These are phyloP conservation scores for Paraphaeosphaeria minitans DNA, from an alignment of 2,329 filamentous ascomycete species.

Conservation along the genomic window DNA sequence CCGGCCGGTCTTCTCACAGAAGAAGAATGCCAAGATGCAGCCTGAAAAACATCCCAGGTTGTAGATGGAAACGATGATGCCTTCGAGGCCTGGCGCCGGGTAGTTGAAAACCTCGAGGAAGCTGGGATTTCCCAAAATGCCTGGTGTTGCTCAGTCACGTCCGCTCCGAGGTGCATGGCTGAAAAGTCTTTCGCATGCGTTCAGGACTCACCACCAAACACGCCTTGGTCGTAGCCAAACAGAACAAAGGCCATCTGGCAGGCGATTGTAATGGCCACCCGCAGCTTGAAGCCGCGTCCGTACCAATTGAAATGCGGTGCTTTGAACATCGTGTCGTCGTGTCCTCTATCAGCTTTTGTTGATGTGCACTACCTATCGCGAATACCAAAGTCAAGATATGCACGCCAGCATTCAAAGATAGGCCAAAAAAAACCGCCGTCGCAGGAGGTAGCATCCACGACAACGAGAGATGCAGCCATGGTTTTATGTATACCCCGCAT, in stretches of 20 bases:
- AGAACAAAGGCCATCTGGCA: slow-evolving; percentile 40
- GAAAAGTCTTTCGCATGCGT: too few species aligned
- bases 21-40: slow-evolving; percentile 46
- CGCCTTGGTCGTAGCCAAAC: slow-evolving; percentile 47
- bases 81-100: slow-evolving; percentile 45
- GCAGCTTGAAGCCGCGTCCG: slow-evolving; percentile 33
- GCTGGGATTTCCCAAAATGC: slow-evolving; percentile 48
- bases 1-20: slow-evolving; percentile 45
- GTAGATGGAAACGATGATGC: slow-evolving; percentile 52
- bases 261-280: slow-evolving; percentile 35
- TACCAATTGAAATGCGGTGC: slow-evolving; percentile 34
- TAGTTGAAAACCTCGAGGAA: slow-evolving; percentile 49
- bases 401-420: neutral
- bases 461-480: neutral
- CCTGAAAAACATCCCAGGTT: slow-evolving; percentile 48
- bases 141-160: neutral
- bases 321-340: slow-evolving; percentile 21
- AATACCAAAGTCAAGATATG: neutral
- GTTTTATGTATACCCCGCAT: neutral
- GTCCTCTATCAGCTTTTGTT: neutral
- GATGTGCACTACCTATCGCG: neutral
- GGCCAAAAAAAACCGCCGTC: slow-evolving; percentile 2
- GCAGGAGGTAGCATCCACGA: neutral
- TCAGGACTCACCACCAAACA: slow-evolving; percentile 36
- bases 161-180: neutral